Base-by-base conservation (phyloP, 2,329 filamentous ascomycete species). In the Didymella lethalis region DNA sequence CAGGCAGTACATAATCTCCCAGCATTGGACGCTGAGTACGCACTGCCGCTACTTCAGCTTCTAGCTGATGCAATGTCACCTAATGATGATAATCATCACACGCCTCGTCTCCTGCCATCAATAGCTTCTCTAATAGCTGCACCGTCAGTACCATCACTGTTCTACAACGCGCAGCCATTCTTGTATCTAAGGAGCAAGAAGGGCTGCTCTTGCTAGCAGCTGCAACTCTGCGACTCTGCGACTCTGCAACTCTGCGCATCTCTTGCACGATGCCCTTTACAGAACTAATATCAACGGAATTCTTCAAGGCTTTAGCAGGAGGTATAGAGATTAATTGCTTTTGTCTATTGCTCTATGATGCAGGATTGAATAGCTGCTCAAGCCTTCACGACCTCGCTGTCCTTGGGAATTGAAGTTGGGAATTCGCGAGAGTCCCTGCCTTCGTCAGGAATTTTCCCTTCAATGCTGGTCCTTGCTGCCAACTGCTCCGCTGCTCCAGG, bases 401-500 rank as follows among this genome's bases (percentile, higher is more conserved):
- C 48, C 25, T 52, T 29, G 16, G 2, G 16, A 12, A 23, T 5
- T 4, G 48, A 23, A 43, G 54, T 14, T 7, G 58, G 46, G 29
- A 59, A 61, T 16, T 64, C 58, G 3, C 54, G 51, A 11, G 62
- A 61, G 31, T 59, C 58, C 38, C 59, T 54, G 0, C 29, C 49
- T 18, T 63, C 59, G n/a, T 64, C 64, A 11, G 64, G 62, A 14
- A 63, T 4, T 36, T 66, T 66, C 1, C 53, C 59, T 10, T 64
- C 64, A 4, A 65, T 45, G 20, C 56, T 64, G 12, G 49, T 61
- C 28, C 57, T 51, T 16, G 57, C 57, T 36, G 62, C 65, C 18
- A 68, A 41, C 31, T 68, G 65, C 48, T 68, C 65, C 16, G 62
- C 64, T 16, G 62, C 64, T 12, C 64, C 65, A 16, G 64, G 65